Percentiles rank a stretch among this genome's conserved stretches.
Conservation (phyloP, 164 flowering plant genomes). For the Macadamia integrifolia region DNA sequence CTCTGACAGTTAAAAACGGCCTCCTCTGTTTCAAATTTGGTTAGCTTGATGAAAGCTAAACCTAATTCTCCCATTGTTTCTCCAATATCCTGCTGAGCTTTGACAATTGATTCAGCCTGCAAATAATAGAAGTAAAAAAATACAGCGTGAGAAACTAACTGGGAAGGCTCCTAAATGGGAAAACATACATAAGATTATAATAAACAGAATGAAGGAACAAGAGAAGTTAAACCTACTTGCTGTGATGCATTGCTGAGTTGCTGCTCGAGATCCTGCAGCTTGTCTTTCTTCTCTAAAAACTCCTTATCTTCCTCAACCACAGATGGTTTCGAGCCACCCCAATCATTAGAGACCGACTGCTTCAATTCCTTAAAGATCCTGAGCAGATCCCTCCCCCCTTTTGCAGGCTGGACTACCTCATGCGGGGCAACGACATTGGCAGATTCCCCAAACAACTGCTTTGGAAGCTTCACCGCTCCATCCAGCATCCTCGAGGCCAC, state of each 20-base stretch:
- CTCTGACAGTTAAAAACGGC: slow-evolving; percentile 68
- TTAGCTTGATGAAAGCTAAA: slow-evolving; percentile 70
- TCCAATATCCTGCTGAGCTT: slow-evolving; percentile 95
- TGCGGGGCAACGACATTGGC: slow-evolving; percentile 33
- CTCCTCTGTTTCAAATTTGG: slow-evolving; percentile 82
- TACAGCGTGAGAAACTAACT: neutral
- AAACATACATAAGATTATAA: neutral
- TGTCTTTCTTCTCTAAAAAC: slow-evolving; percentile 81
- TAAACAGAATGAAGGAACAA: neutral
- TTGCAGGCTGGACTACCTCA: slow-evolving; percentile 81
- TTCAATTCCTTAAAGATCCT: slow-evolving; percentile 83
- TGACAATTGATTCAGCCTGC: slow-evolving; percentile 88
- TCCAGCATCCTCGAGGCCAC: slow-evolving; percentile 88
- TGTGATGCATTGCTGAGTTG: slow-evolving; percentile 71
- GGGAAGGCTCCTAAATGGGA: neutral
- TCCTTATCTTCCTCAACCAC: slow-evolving; percentile 88
- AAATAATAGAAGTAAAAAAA: neutral
- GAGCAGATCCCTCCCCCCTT: slow-evolving; percentile 87
- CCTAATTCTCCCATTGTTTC: slow-evolving; percentile 95
- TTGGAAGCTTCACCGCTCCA: slow-evolving; percentile 84
- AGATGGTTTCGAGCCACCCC: slow-evolving; percentile 65
- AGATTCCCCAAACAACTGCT: slow-evolving; percentile 75
- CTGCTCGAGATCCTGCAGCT: slow-evolving; percentile 67
- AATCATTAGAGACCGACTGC: slow-evolving; percentile 83
- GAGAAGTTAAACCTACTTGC: slow-evolving; percentile 39